Evolutionary conservation across 2,329 filamentous ascomycete genomes (phyloP).

Genomic region (Penicillium sumatraense): DNA sequence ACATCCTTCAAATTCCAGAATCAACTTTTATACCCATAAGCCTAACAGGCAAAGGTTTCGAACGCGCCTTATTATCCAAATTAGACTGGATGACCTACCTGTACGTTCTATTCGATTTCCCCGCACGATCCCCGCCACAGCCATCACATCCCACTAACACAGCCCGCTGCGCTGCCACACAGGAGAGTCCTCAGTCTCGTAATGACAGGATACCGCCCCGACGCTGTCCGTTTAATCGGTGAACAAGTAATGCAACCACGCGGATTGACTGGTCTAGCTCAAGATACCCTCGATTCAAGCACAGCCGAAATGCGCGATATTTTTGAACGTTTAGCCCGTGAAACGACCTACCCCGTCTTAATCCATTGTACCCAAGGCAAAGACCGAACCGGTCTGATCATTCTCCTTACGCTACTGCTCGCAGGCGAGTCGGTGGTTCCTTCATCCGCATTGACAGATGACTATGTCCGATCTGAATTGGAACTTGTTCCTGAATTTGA

Average conservation of each 20-base stretch:
- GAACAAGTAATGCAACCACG: conserved; percentile 72
- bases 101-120: conserved; percentile 48
- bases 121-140: background rate
- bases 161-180: background rate
- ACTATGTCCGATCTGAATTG: conserved; percentile 71
- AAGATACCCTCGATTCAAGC: conserved; percentile 71
- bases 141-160: background rate
- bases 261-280: conserved; percentile 72
- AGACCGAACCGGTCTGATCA: conserved; percentile 76
- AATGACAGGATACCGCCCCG: conserved; percentile 67
- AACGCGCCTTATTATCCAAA: conserved; percentile 68
- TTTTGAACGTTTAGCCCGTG: conserved; percentile 66
- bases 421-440: conserved; percentile 56
- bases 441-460: conserved; percentile 64
- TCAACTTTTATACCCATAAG: conserved; percentile 70
- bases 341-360: conserved; percentile 64
- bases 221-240: conserved; percentile 72
- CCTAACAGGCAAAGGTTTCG: conserved; percentile 74
- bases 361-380: conserved; percentile 91
- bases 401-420: conserved; percentile 70
- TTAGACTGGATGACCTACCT: conserved; percentile 70
- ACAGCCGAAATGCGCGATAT: conserved; percentile 68
- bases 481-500: conserved; percentile 66
- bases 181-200: conserved; percentile 68
- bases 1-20: conserved; percentile 66